Evolutionary conservation across 2,329 filamentous ascomycete species (phyloP).

Genomic region (Penicillium sp.): DNA sequence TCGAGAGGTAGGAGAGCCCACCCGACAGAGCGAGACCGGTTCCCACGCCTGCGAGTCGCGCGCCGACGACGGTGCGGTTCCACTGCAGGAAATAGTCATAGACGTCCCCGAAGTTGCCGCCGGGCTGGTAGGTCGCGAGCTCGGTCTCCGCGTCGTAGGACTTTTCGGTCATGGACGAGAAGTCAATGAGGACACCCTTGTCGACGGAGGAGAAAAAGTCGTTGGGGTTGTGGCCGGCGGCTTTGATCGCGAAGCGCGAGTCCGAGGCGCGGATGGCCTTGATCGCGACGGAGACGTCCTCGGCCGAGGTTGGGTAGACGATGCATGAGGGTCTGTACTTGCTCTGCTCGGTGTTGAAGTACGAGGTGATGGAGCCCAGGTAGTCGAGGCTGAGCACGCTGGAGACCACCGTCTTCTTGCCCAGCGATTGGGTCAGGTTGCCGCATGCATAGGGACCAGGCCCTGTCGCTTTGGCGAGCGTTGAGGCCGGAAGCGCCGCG

Average conservation of each 20-base stretch:
- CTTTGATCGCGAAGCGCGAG: constrained; percentile 18
- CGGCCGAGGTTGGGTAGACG: constrained; percentile 23
- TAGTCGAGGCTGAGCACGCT: constrained; percentile 3
- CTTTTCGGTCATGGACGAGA: neutral
- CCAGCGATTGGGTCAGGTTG: constrained; percentile 4
- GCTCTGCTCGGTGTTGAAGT: constrained; percentile 18
- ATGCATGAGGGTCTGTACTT: constrained; percentile 24
- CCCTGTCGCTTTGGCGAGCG: neutral
- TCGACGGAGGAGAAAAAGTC: constrained; percentile 19
- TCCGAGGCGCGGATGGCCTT: constrained; percentile 8
- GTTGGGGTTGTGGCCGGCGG: constrained; percentile 17
- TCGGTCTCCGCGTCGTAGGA: constrained; percentile 2
- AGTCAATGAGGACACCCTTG: constrained; percentile 15
- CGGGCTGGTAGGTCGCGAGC: constrained; percentile 15
- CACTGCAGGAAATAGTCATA: constrained; percentile 12
- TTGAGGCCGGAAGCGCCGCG: neutral
- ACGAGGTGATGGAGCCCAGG: neutral
- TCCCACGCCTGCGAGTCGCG: constrained; percentile 12
- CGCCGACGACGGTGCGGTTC: constrained; percentile 18
- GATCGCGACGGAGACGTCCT: constrained; percentile 26
- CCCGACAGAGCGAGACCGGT: constrained; percentile 11
- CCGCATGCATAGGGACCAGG: constrained; percentile 8
- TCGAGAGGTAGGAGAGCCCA: constrained; percentile 15
- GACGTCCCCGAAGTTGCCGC: constrained; percentile 13
- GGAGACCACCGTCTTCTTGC: constrained; percentile 8